phyloP scores from a whole-genome alignment of 768 basidiomycete genomes.

The Nidula microcarpa region DNA sequence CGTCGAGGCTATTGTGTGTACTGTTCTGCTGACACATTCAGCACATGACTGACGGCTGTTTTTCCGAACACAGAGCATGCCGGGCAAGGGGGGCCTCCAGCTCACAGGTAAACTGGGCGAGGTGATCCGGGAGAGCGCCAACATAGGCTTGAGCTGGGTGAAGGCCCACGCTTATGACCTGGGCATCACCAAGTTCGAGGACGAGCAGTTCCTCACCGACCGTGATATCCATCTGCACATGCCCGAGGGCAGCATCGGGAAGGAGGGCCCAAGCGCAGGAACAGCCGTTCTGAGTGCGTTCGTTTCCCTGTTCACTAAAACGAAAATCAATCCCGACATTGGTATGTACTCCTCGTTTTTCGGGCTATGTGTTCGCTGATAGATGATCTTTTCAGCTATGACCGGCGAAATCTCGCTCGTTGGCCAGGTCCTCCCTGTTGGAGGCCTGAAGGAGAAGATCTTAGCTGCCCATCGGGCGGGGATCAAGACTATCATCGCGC shows the following conservation, averaged over 20 bases:
- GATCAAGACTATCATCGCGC: conserved; percentile 88
- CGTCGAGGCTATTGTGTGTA: conserved; percentile 84
- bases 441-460: conserved; percentile 95
- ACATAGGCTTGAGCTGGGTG: conserved; percentile 92
- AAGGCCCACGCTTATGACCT: conserved; percentile 87
- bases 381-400: conserved; percentile 61
- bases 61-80: conserved; percentile 71
- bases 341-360: conserved; percentile 44
- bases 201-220: conserved; percentile 80
- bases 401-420: conserved; percentile 97
- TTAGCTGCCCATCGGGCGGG: conserved; percentile 96
- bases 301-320: conserved; percentile 88
- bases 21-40: neutral
- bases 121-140: conserved; percentile 94
- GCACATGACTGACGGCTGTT: conserved; percentile 2
- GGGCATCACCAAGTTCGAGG: conserved; percentile 71
- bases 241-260: conserved; percentile 91
- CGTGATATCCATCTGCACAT: conserved; percentile 94
- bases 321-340: conserved; percentile 80
- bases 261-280: conserved; percentile 96
- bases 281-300: conserved; percentile 91
- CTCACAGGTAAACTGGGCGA: conserved; percentile 97
- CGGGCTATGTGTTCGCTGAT: neutral
- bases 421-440: conserved; percentile 94
- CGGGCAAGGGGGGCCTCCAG: conserved; percentile 89